Conservation (phyloP, 2,329 filamentous ascomycete species). For the Paraphoma chrysanthemicola region DNA sequence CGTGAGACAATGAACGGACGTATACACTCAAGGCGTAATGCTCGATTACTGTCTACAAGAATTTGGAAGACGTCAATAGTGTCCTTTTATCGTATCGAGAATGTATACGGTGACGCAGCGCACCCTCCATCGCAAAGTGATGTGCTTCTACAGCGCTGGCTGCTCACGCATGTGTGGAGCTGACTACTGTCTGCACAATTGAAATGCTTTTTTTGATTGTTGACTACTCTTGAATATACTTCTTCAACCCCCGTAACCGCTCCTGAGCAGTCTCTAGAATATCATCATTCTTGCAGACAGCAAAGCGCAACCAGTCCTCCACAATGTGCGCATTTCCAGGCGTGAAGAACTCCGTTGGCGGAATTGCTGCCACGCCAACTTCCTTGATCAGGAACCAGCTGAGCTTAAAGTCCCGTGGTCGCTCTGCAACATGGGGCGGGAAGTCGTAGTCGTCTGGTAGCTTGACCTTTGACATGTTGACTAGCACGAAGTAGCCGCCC, state of each 20-base stretch:
- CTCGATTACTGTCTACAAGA: too few relatives aligned
- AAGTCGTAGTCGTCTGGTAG: conserved; percentile 86
- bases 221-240: conserved; percentile 53
- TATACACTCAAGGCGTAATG: too few relatives aligned
- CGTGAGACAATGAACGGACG: too few relatives aligned
- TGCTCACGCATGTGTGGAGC: too few relatives aligned
- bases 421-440: conserved; percentile 82
- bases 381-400: conserved; percentile 98
- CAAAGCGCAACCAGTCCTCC: conserved; percentile 93
- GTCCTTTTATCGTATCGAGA: too few relatives aligned
- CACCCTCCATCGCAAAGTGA: too few relatives aligned
- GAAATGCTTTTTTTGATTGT: neutral
- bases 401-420: conserved; percentile 92
- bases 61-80: too few relatives aligned
- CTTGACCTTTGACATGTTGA: conserved; percentile 88
- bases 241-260: conserved; percentile 56
- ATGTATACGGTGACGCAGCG: too few relatives aligned
- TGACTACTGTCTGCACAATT: too few relatives aligned
- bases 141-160: too few relatives aligned
- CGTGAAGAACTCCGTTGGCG: conserved; percentile 97
- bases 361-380: conserved; percentile 92
- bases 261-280: conserved; percentile 65
- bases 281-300: conserved; percentile 93
- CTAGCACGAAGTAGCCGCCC: conserved; percentile 96
- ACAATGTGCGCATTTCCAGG: conserved; percentile 81